Percentiles rank a stretch among this genome's conserved stretches.
These are phyloP conservation scores for Phialemonium atrogriseum DNA, from an alignment of 2,329 filamentous ascomycete genomes.

Conservation along the genomic window DNA sequence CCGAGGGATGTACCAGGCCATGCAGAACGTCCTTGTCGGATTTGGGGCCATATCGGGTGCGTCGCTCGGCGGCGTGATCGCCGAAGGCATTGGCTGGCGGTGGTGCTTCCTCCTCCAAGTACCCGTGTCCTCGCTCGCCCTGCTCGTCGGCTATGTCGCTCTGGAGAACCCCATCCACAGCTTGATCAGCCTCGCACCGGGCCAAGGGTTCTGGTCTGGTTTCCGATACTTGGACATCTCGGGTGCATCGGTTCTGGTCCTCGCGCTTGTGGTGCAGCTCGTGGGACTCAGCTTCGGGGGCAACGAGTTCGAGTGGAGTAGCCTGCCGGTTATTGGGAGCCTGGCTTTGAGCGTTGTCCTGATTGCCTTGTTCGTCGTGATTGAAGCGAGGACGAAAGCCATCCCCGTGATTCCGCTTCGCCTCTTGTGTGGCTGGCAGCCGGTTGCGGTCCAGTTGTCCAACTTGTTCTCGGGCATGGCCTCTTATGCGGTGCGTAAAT, in stretches of 20 bases:
- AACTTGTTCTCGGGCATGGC: slow-evolving; percentile 52
- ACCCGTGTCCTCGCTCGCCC: slow-evolving; percentile 44
- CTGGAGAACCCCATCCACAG: slow-evolving; percentile 31
- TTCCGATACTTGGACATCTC: slow-evolving; percentile 49
- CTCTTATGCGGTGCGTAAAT: slow-evolving; percentile 50
- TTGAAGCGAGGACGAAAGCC: slow-evolving; percentile 39
- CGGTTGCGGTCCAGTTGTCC: slow-evolving; percentile 45
- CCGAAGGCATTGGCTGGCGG: slow-evolving; percentile 58
- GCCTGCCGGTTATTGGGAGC: slow-evolving; percentile 34
- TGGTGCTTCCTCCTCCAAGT: slow-evolving; percentile 57
- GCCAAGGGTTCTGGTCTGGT: slow-evolving; percentile 24
- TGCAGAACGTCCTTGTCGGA: background rate
- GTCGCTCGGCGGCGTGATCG: slow-evolving; percentile 54
- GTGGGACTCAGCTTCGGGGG: slow-evolving; percentile 45
- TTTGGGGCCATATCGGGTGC: slow-evolving; percentile 55
- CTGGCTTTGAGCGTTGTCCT: slow-evolving; percentile 32
- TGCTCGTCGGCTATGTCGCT: slow-evolving; percentile 42
- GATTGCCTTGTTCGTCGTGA: slow-evolving; percentile 31
- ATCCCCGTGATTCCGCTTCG: slow-evolving; percentile 44
- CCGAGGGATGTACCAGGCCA: background rate
- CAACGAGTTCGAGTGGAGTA: slow-evolving; percentile 43
- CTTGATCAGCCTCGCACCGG: slow-evolving; percentile 13
- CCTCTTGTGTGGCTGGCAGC: slow-evolving; percentile 46
- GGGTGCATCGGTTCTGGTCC: slow-evolving; percentile 46
- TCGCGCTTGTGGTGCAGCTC: slow-evolving; percentile 47